Evolutionary conservation across 805 yeast genomes (phyloP), one percentile per base, ranked within the genome.

Genomic region (Hanseniaspora thailandica): DNA sequence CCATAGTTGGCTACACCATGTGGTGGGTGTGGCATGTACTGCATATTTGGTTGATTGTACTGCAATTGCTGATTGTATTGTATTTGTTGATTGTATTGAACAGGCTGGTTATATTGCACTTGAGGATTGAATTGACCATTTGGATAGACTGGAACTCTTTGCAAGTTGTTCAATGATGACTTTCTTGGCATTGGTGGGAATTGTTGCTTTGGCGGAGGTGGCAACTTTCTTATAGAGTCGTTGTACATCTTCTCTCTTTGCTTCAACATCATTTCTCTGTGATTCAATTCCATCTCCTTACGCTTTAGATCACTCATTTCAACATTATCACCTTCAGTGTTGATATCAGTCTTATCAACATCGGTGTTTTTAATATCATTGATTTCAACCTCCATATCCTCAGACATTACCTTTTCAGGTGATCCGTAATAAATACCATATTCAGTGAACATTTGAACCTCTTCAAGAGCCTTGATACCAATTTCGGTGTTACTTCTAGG

Each of bases 201-300:
- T 20, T 54, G 56, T 20, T 47, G 56, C 26, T 45, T 48, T 28
- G 56, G 56, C 17, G 56, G 56, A 2, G 28, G 41, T 25, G 39
- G 51, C 12, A 35, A n/a, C 47, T 34, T 43, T 41, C 58, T 64
- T 17, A 38, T 5, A 5, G 41, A 38, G 3, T 38, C 41, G 8
- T 19, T 64, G 7, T 63, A 57, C 28, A 63, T 66, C 28, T 63
- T 45, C 56, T 67, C 69, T 9, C 65, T 60, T 55, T 67, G 69
- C 59, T 66, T 66, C 56, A 67, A 55, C 26, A 65, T 65, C 45
- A 67, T 50, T 54, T 67, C 70, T 52, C 62, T 65, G 36, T 59
- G 61, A 36, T 65, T 63, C 25, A 67, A 53, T 44, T 66, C 69
- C 36, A 67, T 47, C 45, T 66, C 68, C 35, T 64, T 62, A 46